A percentile compares a stretch with the other conserved stretches of the same genome.
Evolutionary conservation across 768 basidiomycete species (phyloP).

Genomic region (Tricholoma terreum): DNA sequence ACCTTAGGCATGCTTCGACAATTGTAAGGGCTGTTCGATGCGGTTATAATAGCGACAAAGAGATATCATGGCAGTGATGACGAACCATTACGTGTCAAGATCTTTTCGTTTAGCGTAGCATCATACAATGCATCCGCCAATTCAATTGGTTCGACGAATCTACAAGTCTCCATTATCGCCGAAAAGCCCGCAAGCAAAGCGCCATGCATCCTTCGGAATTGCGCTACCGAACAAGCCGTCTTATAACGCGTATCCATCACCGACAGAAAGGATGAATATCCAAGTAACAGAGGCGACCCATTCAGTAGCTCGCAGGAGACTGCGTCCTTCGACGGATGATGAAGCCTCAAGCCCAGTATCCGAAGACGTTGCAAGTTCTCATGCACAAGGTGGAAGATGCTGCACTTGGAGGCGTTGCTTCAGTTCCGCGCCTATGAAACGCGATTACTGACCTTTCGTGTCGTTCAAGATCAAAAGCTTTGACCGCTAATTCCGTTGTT

Average conservation of each 20-base stretch:
- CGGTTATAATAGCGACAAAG: too few species aligned
- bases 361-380: constrained; percentile 16
- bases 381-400: constrained; percentile 8
- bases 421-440: too few species aligned
- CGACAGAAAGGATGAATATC: constrained; percentile 30
- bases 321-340: constrained; percentile 18
- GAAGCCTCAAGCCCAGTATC: constrained; percentile 20
- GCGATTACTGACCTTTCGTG: too few species aligned
- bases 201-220: constrained; percentile 25
- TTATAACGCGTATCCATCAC: constrained; percentile 25
- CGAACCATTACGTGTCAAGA: constrained; percentile 10
- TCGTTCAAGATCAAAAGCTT: constrained; percentile 31
- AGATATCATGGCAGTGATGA: neutral
- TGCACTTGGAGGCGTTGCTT: neutral
- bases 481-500: constrained; percentile 29
- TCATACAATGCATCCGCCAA: constrained; percentile 21
- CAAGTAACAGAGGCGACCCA: constrained; percentile 18
- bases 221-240: constrained; percentile 13
- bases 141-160: constrained; percentile 24
- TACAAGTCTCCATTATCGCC: constrained; percentile 20
- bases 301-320: neutral
- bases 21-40: too few species aligned
- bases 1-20: too few species aligned
- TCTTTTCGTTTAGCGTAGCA: constrained; percentile 9
- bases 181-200: constrained; percentile 24